phyloP scores from a whole-genome alignment of 1,284 basidiomycete species.

The Rhodotorula sp. region DNA sequence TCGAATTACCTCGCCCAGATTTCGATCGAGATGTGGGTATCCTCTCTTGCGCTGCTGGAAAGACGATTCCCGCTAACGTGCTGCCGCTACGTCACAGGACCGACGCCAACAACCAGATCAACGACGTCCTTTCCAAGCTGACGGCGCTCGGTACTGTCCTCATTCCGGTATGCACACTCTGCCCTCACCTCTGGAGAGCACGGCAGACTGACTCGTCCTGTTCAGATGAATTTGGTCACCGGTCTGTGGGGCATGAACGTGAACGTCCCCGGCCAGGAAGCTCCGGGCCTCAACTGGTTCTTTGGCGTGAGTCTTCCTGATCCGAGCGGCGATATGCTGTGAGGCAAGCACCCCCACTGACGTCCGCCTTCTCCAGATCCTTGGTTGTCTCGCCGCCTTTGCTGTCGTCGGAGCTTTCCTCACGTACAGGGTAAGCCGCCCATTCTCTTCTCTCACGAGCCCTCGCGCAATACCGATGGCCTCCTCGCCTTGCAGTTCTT shows the following conservation, averaged over 20 bases:
- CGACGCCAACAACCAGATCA: slow-evolving; percentile 99
- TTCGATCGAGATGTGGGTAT: slow-evolving; percentile 80
- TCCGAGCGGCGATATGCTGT: neutral
- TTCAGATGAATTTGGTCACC: slow-evolving; percentile 90
- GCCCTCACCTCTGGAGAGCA: neutral
- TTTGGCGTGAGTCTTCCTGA: slow-evolving; percentile 58
- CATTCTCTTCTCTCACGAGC: neutral
- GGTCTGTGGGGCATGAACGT: slow-evolving; percentile 86
- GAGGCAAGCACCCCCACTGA: neutral
- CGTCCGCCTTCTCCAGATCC: slow-evolving; percentile 19
- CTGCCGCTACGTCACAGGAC: slow-evolving; percentile 54
- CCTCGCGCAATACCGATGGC: no score
- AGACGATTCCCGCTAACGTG: neutral
- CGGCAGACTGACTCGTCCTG: neutral
- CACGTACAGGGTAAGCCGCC: slow-evolving; percentile 28
- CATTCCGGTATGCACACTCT: slow-evolving; percentile 57
- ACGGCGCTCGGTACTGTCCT: slow-evolving; percentile 97
- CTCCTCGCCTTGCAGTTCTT: neutral
- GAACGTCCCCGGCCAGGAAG: slow-evolving; percentile 80
- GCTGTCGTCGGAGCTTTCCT: slow-evolving; percentile 43
- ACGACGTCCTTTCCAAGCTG: slow-evolving; percentile 97
- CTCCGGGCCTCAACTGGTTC: slow-evolving; percentile 64
- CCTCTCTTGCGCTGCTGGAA: neutral
- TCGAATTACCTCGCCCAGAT: slow-evolving; percentile 99
- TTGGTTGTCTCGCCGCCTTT: slow-evolving; percentile 41